Evolutionary conservation across 2,329 filamentous ascomycete genomes (phyloP).

Genomic region (Rhexocercosporidium sp.): DNA sequence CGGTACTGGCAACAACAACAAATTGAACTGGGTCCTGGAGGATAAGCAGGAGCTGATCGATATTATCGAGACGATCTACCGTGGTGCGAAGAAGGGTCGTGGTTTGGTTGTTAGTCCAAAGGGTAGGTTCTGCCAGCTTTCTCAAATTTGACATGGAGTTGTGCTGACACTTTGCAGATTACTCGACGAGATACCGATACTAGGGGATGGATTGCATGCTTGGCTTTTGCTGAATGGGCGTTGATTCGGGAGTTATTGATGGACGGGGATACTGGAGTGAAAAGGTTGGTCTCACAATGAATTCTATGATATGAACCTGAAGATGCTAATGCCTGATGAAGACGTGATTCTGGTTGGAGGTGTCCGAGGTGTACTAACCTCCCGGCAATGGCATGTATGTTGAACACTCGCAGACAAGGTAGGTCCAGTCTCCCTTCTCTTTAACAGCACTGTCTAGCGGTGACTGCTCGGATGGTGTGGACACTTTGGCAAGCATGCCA

Average conservation of each 20-base stretch:
- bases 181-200: constrained; percentile 73
- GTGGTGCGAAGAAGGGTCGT: constrained; percentile 96
- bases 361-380: background rate
- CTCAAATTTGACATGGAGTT: background rate
- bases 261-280: constrained; percentile 13
- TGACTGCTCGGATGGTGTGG: too few species aligned
- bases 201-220: constrained; percentile 43
- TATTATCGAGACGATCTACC: constrained; percentile 97
- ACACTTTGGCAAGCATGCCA: too few species aligned
- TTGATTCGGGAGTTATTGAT: constrained; percentile 11
- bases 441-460: background rate
- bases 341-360: constrained; percentile 15
- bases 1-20: constrained; percentile 98
- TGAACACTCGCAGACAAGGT: background rate
- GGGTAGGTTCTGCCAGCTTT: constrained; percentile 45
- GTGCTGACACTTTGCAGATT: constrained; percentile 45
- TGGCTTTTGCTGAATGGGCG: background rate
- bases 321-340: constrained; percentile 33
- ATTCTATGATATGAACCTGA: constrained; percentile 24
- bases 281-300: constrained; percentile 47
- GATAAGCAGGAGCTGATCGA: constrained; percentile 99
- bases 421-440: background rate
- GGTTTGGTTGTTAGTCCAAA: constrained; percentile 97
- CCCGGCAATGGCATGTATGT: background rate
- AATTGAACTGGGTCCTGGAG: constrained; percentile 94